These are phyloP conservation scores for Xylaria intraflava DNA, from an alignment of 495 filamentous ascomycete species.

Conservation along the genomic window DNA sequence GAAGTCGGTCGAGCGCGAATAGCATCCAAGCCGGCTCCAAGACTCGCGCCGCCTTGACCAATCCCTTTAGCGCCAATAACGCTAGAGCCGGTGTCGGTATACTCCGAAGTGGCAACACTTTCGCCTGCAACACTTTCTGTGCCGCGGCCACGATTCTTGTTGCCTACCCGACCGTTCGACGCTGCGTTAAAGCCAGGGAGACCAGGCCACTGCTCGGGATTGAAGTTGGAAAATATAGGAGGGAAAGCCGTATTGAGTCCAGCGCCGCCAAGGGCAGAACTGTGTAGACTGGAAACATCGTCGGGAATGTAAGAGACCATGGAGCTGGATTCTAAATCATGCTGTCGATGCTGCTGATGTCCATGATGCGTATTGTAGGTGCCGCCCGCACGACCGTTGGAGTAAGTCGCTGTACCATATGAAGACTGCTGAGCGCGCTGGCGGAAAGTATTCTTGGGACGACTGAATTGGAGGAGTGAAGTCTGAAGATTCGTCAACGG, in stretches of 20 bases:
- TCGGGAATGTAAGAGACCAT: conserved; percentile 93
- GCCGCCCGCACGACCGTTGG: conserved; percentile 35
- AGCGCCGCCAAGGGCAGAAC: conserved; percentile 79
- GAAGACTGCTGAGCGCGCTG: conserved; percentile 50
- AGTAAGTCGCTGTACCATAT: conserved; percentile 72
- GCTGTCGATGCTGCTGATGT: conserved; percentile 34
- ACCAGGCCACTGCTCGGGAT: conserved; percentile 79
- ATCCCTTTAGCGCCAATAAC: conserved; percentile 70
- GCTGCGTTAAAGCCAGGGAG: conserved; percentile 59
- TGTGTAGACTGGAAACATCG: conserved; percentile 93
- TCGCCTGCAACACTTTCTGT: conserved; percentile 82
- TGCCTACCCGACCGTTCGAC: conserved; percentile 46
- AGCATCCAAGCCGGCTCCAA: conserved; percentile 70
- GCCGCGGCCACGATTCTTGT: conserved; percentile 53
- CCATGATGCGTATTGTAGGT: conserved; percentile 45
- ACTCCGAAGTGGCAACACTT: conserved; percentile 81
- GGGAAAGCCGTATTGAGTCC: conserved; percentile 75
- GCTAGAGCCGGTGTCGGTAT: conserved; percentile 69
- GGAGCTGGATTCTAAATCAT: conserved; percentile 82
- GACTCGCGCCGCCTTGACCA: conserved; percentile 64
- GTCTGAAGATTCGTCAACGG: conserved; percentile 94
- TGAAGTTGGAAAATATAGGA: conserved; percentile 91
- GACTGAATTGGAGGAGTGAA: conserved; percentile 89
- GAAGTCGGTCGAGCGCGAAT: conserved; percentile 38
- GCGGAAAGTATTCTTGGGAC: conserved; percentile 86